phyloP scores from a whole-genome alignment of 306 rosid species.

The Vicia villosa region DNA sequence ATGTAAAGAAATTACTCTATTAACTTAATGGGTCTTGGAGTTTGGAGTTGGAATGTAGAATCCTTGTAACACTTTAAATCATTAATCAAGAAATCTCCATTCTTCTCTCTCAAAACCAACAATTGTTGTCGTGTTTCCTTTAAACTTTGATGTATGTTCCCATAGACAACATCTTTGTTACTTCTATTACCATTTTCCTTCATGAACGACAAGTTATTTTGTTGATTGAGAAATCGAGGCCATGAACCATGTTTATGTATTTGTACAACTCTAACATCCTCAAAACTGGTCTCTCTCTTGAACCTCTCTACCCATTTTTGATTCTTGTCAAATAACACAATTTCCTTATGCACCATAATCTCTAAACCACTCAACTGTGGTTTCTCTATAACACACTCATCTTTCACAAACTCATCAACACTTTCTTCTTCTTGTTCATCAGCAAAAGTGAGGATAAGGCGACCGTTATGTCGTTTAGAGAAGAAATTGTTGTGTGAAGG shows the following conservation, averaged over 20 bases:
- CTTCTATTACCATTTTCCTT: not conserved
- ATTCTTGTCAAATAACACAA: slow-evolving; percentile 42
- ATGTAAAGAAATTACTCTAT: no score
- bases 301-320: slow-evolving; percentile 49
- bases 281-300: slow-evolving; percentile 43
- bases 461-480: slow-evolving; percentile 66
- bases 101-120: slow-evolving; percentile 53
- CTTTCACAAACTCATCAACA: not conserved
- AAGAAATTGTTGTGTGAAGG: slow-evolving; percentile 51
- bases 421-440: not conserved
- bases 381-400: slow-evolving; percentile 30
- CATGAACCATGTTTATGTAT: slow-evolving; percentile 7
- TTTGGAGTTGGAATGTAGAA: not conserved
- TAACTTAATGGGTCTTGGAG: no score
- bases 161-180: no score
- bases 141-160: slow-evolving; percentile 29
- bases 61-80: slow-evolving; percentile 65
- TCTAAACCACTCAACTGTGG: slow-evolving; percentile 27
- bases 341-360: slow-evolving; percentile 49
- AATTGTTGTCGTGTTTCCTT: not conserved
- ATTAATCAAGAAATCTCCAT: slow-evolving; percentile 52
- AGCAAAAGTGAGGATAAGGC: slow-evolving; percentile 66
- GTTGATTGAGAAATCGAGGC: no score
- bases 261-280: slow-evolving; percentile 36
- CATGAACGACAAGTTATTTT: no score